Evolutionary conservation across 2,329 filamentous ascomycete genomes (phyloP).

Genomic region (Ophiocordyceps camponoti-leonardi): DNA sequence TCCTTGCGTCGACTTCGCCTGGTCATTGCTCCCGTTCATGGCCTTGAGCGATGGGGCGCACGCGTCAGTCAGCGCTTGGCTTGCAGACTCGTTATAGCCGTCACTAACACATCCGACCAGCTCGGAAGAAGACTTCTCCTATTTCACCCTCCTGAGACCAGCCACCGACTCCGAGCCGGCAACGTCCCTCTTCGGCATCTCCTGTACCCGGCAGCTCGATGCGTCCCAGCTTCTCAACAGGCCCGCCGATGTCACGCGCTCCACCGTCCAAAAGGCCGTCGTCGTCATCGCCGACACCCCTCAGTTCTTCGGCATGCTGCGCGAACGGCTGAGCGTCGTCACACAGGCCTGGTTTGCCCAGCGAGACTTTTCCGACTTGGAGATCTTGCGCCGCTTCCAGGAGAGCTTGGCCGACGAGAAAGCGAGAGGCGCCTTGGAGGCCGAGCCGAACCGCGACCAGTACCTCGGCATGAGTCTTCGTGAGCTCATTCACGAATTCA

Average conservation of each 20-base stretch:
- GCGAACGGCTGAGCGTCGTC: slow-evolving; percentile 77
- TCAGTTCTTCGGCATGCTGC: slow-evolving; percentile 75
- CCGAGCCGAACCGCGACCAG: slow-evolving; percentile 63
- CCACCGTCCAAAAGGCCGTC: slow-evolving; percentile 94
- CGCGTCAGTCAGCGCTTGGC: slow-evolving; percentile 39
- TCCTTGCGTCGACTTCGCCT: slow-evolving; percentile 71
- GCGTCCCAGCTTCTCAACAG: slow-evolving; percentile 59
- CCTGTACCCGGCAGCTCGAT: slow-evolving; percentile 84
- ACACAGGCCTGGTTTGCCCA: slow-evolving; percentile 95
- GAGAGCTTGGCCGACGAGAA: slow-evolving; percentile 65
- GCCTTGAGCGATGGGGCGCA: slow-evolving; percentile 91
- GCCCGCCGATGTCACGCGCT: slow-evolving; percentile 82
- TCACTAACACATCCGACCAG: slow-evolving; percentile 23
- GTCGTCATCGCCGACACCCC: slow-evolving; percentile 89
- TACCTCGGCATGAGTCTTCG: slow-evolving; percentile 78
- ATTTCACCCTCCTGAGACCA: slow-evolving; percentile 75
- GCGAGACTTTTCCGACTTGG: slow-evolving; percentile 75
- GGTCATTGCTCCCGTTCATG: slow-evolving; percentile 89
- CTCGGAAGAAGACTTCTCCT: slow-evolving; percentile 89
- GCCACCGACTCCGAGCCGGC: slow-evolving; percentile 35
- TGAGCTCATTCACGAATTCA: slow-evolving; percentile 87
- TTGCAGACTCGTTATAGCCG: background rate
- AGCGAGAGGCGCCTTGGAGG: slow-evolving; percentile 34
- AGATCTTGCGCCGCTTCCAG: slow-evolving; percentile 81
- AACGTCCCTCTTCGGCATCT: slow-evolving; percentile 87